Conservation (phyloP, 1,139 yeast species). For the Yamadazyma triangularis region DNA sequence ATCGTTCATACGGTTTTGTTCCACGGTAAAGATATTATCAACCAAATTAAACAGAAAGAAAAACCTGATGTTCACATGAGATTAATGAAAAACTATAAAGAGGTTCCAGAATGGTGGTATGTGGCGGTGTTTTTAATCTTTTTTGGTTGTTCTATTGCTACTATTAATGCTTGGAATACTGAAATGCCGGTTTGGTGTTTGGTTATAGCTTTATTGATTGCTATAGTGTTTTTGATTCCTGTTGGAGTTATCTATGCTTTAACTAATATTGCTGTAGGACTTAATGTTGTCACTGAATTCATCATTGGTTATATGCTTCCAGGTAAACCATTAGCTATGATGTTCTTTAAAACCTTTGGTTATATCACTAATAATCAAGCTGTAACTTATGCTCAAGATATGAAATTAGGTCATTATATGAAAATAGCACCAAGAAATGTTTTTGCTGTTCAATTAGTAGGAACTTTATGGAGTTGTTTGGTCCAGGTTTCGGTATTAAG, state of each 20-base stretch:
- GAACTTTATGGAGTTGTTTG: constrained; percentile 42
- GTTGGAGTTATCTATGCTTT: constrained; percentile 39
- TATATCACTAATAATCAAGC: constrained; percentile 54
- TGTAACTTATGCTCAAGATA: constrained; percentile 48
- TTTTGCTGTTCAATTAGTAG: constrained; percentile 43
- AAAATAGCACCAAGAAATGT: constrained; percentile 42
- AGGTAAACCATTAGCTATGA: constrained; percentile 45
- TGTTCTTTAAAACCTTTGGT: constrained; percentile 44
- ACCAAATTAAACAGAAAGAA: constrained; percentile 29
- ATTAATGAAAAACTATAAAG: constrained; percentile 54
- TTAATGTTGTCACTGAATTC: constrained; percentile 43
- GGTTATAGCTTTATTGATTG: constrained; percentile 37
- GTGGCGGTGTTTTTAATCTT: constrained; percentile 37
- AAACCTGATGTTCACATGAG: constrained; percentile 54
- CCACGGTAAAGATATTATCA: constrained; percentile 51
- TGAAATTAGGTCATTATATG: constrained; percentile 54
- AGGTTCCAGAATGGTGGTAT: constrained; percentile 70
- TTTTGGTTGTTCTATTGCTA: constrained; percentile 37
- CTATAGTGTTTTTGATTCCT: constrained; percentile 37
- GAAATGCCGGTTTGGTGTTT: constrained; percentile 39
- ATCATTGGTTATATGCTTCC: constrained; percentile 45
- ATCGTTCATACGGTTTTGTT: constrained; percentile 44
- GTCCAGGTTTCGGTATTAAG: constrained; percentile 44
- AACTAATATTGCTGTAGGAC: constrained; percentile 43
- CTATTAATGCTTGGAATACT: constrained; percentile 39